phyloP scores from a whole-genome alignment of 352 stramenopile genomes.

The Globisporangium okanoganense region DNA sequence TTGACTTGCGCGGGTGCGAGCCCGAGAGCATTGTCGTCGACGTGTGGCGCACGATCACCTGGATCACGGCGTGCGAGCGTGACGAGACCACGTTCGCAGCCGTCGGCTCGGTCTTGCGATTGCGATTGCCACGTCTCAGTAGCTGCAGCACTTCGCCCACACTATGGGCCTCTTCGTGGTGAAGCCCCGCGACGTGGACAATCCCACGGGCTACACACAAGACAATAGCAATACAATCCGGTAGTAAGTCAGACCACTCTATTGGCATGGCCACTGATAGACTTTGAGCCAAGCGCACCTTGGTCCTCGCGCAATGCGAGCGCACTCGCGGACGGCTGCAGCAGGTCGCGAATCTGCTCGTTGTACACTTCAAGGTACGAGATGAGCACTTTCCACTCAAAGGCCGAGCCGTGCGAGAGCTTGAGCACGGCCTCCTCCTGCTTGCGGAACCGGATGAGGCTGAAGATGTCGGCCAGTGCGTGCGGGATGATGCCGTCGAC shows the following conservation, averaged over 20 bases:
- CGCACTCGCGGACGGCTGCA: constrained; percentile 42
- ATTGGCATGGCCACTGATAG: no score
- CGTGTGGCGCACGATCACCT: constrained; percentile 63
- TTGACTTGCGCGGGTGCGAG: constrained; percentile 44
- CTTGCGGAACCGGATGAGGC: constrained; percentile 60
- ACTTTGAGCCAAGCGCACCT: constrained; percentile 20
- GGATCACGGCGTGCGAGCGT: constrained; percentile 79
- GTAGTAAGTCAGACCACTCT: no score
- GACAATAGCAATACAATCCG: no score
- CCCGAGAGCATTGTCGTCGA: constrained; percentile 45
- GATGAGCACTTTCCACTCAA: constrained; percentile 76
- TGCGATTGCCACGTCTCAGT: constrained; percentile 39
- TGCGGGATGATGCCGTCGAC: constrained; percentile 87
- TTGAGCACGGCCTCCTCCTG: constrained; percentile 45
- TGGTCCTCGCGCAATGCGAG: constrained; percentile 48
- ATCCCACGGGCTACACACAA: constrained; percentile 33
- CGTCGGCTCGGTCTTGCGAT: constrained; percentile 65
- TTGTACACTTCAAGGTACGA: constrained; percentile 94
- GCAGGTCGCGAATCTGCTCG: constrained; percentile 87
- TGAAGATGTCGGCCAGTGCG: constrained; percentile 53
- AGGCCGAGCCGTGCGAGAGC: constrained; percentile 36
- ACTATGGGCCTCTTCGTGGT: constrained; percentile 45
- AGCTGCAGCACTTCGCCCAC: constrained; percentile 45
- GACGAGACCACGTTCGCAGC: constrained; percentile 80
- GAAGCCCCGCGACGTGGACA: constrained; percentile 49